Evolutionary conservation across 345 rosid species (phyloP).

Genomic region (Erodium maritimum): DNA sequence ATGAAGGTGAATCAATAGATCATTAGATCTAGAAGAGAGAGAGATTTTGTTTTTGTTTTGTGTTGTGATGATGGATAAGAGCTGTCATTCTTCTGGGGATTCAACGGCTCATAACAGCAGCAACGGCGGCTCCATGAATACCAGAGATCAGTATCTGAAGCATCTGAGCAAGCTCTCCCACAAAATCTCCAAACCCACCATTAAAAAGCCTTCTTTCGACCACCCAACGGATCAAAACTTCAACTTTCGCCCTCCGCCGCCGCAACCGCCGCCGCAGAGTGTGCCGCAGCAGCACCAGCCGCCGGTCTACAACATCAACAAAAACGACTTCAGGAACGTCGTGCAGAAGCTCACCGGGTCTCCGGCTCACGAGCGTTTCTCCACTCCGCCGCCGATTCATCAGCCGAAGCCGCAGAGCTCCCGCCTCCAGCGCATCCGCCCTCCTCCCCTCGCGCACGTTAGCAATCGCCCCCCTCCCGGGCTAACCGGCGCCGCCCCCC

Average conservation of each 20-base stretch:
- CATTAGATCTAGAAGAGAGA: constrained; percentile 2
- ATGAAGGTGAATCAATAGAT: constrained; percentile 9
- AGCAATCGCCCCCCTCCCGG: constrained; percentile 52
- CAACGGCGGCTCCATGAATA: constrained; percentile 8
- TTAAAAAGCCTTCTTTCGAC: constrained; percentile 35
- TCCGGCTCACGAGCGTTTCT: constrained; percentile 63
- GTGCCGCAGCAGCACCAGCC: constrained; percentile 54
- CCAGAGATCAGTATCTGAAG: constrained; percentile 37
- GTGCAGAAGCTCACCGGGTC: constrained; percentile 97
- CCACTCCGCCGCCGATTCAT: constrained; percentile 64
- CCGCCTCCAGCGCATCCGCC: constrained; percentile 85
- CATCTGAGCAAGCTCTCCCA: constrained; percentile 79
- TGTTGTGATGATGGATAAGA: constrained; percentile 33
- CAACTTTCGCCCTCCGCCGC: constrained; percentile 6
- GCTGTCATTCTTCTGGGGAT: constrained; percentile 40
- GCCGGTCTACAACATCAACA: constrained; percentile 89
- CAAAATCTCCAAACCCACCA: constrained; percentile 56
- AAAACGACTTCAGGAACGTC: constrained; percentile 78
- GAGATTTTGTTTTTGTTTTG: not conserved
- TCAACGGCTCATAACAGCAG: constrained; percentile 18
- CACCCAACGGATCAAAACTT: not conserved
- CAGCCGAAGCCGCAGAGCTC: constrained; percentile 66
- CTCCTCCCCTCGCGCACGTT: constrained; percentile 73
- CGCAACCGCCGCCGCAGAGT: constrained; percentile 17
- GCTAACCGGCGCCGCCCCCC: constrained; percentile 25